These are phyloP conservation scores for Pseudocercospora eumusae DNA, from an alignment of 2,329 filamentous ascomycete genomes.

Conservation along the genomic window DNA sequence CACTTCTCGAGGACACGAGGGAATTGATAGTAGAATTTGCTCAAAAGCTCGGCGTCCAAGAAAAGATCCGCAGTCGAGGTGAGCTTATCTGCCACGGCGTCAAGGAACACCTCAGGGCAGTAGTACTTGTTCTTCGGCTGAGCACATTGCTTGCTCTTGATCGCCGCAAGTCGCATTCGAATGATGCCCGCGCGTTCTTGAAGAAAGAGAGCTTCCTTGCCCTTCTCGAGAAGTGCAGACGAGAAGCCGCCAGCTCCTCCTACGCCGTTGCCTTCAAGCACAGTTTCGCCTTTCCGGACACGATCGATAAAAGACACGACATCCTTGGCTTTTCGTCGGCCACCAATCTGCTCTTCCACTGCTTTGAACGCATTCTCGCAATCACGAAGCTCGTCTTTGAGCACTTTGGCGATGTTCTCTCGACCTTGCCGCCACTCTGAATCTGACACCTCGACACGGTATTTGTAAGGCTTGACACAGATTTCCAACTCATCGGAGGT, in stretches of 20 bases:
- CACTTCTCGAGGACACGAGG: conserved; percentile 86
- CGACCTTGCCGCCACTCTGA: conserved; percentile 83
- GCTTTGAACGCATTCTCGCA: conserved; percentile 76
- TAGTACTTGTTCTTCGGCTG: conserved; percentile 87
- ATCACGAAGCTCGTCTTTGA: conserved; percentile 85
- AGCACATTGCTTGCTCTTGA: conserved; percentile 88
- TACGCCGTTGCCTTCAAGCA: conserved; percentile 75
- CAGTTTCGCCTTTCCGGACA: conserved; percentile 79
- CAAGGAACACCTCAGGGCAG: conserved; percentile 96
- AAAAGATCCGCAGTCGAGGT: conserved; percentile 95
- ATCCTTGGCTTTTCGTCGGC: conserved; percentile 81
- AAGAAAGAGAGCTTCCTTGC: conserved; percentile 89
- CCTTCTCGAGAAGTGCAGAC: conserved; percentile 73
- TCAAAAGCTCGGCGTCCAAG: conserved; percentile 92
- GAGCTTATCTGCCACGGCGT: conserved; percentile 91
- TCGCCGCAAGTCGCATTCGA: conserved; percentile 81
- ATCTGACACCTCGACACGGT: conserved; percentile 91
- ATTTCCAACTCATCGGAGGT: conserved; percentile 98
- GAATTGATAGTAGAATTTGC: conserved; percentile 96
- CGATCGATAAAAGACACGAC: conserved; percentile 90
- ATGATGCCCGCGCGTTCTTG: conserved; percentile 87
- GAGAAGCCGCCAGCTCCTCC: conserved; percentile 94
- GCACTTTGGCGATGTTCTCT: conserved; percentile 74
- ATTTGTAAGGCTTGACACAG: conserved; percentile 98
- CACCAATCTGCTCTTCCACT: conserved; percentile 76